Percentiles rank a stretch among this genome's conserved stretches.
These are phyloP conservation scores for Toxoplasma gondii DNA, from an alignment of 169 alveolate genomes.

Conservation along the genomic window DNA sequence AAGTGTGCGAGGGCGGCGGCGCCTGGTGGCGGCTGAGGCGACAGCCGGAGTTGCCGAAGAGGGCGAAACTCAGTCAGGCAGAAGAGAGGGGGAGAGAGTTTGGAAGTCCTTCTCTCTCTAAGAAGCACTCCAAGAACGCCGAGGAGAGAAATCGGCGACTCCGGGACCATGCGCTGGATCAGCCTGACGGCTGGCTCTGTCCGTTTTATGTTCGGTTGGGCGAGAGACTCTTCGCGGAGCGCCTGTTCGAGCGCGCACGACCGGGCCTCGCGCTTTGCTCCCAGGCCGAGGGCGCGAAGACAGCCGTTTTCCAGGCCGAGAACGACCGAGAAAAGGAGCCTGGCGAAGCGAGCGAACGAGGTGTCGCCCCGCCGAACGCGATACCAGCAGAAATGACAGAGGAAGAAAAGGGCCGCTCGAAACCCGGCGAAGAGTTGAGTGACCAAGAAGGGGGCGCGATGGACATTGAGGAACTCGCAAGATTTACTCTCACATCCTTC, in stretches of 20 bases:
- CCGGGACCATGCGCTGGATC: not conserved
- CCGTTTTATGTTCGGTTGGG: not conserved
- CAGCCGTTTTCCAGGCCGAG: not conserved
- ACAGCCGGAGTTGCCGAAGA: not conserved
- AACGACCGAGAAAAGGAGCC: not conserved
- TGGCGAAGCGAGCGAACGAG: not conserved
- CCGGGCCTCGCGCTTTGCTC: not conserved
- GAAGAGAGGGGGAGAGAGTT: no score
- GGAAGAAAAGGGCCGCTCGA: no score
- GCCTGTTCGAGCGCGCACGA: not conserved
- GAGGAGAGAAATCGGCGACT: no score
- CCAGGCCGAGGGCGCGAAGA: no score
- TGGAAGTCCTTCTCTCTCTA: no score
- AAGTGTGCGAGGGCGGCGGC: not conserved
- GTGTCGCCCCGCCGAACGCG: not conserved
- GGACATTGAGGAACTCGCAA: not conserved
- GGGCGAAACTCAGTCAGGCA: not conserved
- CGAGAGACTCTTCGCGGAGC: not conserved
- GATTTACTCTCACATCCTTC: not conserved
- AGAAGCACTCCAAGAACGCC: no score
- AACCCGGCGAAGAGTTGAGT: not conserved
- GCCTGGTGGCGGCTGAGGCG: not conserved
- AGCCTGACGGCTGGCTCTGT: not conserved
- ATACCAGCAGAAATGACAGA: not conserved
- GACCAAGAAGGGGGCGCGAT: not conserved